Evolutionary conservation across 202 grass and related monocot genomes (phyloP), one percentile per base, ranked within the genome.

Genomic region (Digitaria exilis): DNA sequence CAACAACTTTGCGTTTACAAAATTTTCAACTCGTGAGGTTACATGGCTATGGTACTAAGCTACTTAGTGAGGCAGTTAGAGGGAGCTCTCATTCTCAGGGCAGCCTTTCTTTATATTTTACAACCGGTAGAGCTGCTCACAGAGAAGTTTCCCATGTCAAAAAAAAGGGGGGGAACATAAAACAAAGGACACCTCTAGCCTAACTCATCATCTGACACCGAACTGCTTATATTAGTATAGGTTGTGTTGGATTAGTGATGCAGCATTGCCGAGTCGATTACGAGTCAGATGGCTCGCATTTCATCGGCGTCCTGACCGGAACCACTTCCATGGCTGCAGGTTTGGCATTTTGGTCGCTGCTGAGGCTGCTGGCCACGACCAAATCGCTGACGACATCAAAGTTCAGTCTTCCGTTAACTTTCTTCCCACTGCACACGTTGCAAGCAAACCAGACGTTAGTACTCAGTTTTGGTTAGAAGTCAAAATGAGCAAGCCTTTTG

Each of bases 331-430:
- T 32, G 29, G 28, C 62, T 37, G 79, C 76, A 60, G 71, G 64
- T 49, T 55, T 32, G 11, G 77, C 56, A 41, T 90, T 90, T 82
- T 94, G 85, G 59, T 84, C 32, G 29, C 56, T 59, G 35, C 29
- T 85, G 21, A 98, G 90, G 52, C 88, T 98, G 12, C 85, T 85
- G 65, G 93, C 93, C 3, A 96, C 96, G 7, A 90, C 80, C 41
- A 90, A 84, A 62, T 98, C 96, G 1, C 93, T 95, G 35, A 98
- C 96, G 54, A 98, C 74, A 52, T 98, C 96, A 0, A 98, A 98
- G 66, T 93, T 94, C n/a, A 98, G 77, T 48, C 82, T 90, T 10
- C 78, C 93, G 1, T 35, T 79, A 24, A 89, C 87, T 49, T 98
- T 95, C 79, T 88, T 91, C 54, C 85, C 89, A 72, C 91, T 98